Conservation (phyloP, 768 basidiomycete genomes). For the Termitomyces heimii region DNA sequence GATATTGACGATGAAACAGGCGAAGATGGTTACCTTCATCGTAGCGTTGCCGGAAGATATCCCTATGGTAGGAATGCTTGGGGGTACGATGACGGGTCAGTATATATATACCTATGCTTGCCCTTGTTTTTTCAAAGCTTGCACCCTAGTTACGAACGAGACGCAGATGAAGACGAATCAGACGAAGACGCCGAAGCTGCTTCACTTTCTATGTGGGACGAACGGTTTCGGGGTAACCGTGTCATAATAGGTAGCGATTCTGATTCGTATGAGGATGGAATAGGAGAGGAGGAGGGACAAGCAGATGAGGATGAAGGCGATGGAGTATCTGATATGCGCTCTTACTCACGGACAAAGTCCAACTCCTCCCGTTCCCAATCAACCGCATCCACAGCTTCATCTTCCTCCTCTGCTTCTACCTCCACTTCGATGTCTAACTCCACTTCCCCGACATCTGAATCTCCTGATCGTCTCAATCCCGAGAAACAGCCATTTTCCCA, state of each 20-base stretch:
- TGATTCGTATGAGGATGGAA: slow-evolving; percentile 28
- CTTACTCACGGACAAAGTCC: slow-evolving; percentile 13
- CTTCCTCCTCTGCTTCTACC: slow-evolving; percentile 32
- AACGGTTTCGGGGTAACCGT: slow-evolving; percentile 16
- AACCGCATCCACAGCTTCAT: slow-evolving; percentile 37
- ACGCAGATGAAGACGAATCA: slow-evolving; percentile 53
- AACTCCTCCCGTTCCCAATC: slow-evolving; percentile 34
- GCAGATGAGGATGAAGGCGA: slow-evolving; percentile 29
- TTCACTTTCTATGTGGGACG: slow-evolving; percentile 18
- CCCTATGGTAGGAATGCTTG: slow-evolving; percentile 21
- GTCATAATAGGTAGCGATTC: slow-evolving; percentile 32
- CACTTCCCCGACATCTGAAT: slow-evolving; percentile 19
- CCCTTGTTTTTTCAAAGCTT: background rate
- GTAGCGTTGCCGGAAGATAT: slow-evolving; percentile 9
- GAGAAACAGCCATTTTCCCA: slow-evolving; percentile 11
- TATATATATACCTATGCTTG: slow-evolving; percentile 10
- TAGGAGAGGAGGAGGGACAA: slow-evolving; percentile 23
- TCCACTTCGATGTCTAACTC: slow-evolving; percentile 20
- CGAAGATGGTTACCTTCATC: slow-evolving; percentile 1
- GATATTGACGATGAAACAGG: slow-evolving; percentile 11
- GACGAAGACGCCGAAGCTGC: slow-evolving; percentile 35
- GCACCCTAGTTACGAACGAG: slow-evolving; percentile 55
- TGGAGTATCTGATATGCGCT: slow-evolving; percentile 63
- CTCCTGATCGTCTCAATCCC: slow-evolving; percentile 10
- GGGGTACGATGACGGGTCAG: slow-evolving; percentile 64